Conservation (phyloP, 352 stramenopile genomes). For the Saprolegnia parasitica region DNA sequence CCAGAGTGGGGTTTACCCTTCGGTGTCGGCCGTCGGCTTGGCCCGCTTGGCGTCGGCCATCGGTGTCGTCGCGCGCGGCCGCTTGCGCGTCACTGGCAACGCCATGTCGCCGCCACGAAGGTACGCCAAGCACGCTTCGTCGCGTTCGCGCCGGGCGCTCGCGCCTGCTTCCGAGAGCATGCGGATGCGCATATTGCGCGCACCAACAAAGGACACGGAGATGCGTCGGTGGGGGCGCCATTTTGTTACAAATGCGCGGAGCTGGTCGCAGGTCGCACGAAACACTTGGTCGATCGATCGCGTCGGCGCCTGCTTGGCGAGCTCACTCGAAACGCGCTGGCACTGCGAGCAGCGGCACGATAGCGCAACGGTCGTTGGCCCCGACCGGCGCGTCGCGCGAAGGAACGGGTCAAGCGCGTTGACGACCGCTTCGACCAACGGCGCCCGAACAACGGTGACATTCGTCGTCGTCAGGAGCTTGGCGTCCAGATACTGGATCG, state of each 20-base stretch:
- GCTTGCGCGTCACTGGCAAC: not conserved
- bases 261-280: not conserved
- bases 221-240: not conserved
- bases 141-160: no score
- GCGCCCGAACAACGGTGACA: not conserved
- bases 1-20: not conserved
- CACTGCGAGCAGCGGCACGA: not conserved
- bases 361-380: not conserved
- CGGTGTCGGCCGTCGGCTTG: not conserved
- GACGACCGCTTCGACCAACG: not conserved
- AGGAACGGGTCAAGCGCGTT: not conserved
- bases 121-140: not conserved
- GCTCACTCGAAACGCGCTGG: not conserved
- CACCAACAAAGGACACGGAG: not conserved
- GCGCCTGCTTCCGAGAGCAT: not conserved
- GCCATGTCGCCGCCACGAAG: not conserved
- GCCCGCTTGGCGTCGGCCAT: not conserved
- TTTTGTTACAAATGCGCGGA: not conserved
- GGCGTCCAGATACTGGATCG: not conserved
- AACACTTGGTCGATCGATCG: not conserved
- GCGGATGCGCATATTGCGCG: not conserved
- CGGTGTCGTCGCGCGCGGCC: not conserved
- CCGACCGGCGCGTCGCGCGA: not conserved
- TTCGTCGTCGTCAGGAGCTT: not conserved
- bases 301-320: not conserved